These are phyloP conservation scores for Magnaporthiopsis rhizophila DNA, from an alignment of 2,329 filamentous ascomycete species.

Conservation along the genomic window DNA sequence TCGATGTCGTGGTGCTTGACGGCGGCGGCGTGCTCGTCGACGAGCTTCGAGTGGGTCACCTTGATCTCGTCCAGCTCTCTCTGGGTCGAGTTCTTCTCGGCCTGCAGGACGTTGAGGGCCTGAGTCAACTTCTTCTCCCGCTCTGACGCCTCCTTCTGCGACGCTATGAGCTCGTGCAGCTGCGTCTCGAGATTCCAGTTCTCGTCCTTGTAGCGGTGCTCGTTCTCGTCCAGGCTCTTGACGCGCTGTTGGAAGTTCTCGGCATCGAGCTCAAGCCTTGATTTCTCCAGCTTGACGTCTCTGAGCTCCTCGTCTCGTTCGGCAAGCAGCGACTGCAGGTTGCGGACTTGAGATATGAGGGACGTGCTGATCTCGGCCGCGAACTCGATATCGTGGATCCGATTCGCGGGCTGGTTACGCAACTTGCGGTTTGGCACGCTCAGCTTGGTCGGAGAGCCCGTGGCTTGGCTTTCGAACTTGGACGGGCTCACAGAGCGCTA, in stretches of 20 bases:
- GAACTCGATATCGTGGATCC: constrained; percentile 93
- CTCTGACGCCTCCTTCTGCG: constrained; percentile 68
- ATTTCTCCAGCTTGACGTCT: constrained; percentile 64
- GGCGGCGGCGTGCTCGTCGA: constrained; percentile 68
- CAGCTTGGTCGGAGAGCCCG: constrained; percentile 81
- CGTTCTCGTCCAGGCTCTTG: constrained; percentile 80
- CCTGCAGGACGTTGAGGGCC: constrained; percentile 57
- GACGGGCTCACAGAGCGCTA: constrained; percentile 65
- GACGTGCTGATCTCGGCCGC: constrained; percentile 97
- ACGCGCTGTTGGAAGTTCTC: constrained; percentile 74
- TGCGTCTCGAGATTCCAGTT: constrained; percentile 97
- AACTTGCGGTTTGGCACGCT: constrained; percentile 80
- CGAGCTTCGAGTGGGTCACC: constrained; percentile 66
- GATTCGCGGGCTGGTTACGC: constrained; percentile 79
- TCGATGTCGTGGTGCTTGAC: constrained; percentile 87
- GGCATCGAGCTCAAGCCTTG: constrained; percentile 72
- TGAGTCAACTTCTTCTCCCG: constrained; percentile 77
- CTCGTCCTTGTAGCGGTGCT: constrained; percentile 94
- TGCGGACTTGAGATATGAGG: constrained; percentile 85
- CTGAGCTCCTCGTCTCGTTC: constrained; percentile 86
- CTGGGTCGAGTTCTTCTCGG: constrained; percentile 71
- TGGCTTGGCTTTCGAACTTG: constrained; percentile 77
- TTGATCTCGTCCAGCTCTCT: constrained; percentile 89
- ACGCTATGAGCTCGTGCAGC: constrained; percentile 71
- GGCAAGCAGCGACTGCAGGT: constrained; percentile 73